Percentiles rank a stretch among this genome's conserved stretches.
Conservation (phyloP, 768 basidiomycete species). For the Nidularia pulvinata region DNA sequence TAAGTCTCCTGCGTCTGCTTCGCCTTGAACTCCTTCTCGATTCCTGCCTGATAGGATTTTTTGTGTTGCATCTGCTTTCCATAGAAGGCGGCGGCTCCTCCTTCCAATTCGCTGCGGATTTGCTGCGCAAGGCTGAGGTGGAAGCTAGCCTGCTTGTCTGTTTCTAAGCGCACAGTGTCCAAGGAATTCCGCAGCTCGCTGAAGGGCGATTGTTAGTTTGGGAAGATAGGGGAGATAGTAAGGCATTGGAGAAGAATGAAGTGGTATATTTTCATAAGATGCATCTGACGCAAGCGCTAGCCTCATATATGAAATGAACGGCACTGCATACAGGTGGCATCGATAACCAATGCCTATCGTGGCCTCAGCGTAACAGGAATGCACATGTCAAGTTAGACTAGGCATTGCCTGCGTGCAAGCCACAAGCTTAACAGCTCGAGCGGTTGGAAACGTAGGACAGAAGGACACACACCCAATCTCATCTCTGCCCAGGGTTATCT, state of each 20-base stretch:
- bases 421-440: too few species aligned
- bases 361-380: too few species aligned
- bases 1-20: constrained; percentile 88
- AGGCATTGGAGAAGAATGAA: background rate
- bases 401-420: too few species aligned
- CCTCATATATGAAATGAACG: too few species aligned
- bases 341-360: too few species aligned
- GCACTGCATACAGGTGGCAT: too few species aligned
- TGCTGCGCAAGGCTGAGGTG: constrained; percentile 78
- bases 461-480: constrained; percentile 86
- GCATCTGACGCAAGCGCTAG: too few species aligned
- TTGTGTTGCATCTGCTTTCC: constrained; percentile 70
- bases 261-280: too few species aligned
- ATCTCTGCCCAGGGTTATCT: constrained; percentile 75
- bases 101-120: constrained; percentile 77
- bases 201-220: constrained; percentile 8
- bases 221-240: constrained; percentile 1
- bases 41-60: constrained; percentile 66
- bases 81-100: constrained; percentile 56
- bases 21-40: constrained; percentile 91
- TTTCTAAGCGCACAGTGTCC: constrained; percentile 80
- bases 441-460: too few species aligned
- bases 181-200: constrained; percentile 84
- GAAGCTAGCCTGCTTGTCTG: constrained; percentile 75
- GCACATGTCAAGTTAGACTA: too few species aligned